phyloP scores from a whole-genome alignment of 1,139 yeast species.

The Pneumocystis wakefieldiae region DNA sequence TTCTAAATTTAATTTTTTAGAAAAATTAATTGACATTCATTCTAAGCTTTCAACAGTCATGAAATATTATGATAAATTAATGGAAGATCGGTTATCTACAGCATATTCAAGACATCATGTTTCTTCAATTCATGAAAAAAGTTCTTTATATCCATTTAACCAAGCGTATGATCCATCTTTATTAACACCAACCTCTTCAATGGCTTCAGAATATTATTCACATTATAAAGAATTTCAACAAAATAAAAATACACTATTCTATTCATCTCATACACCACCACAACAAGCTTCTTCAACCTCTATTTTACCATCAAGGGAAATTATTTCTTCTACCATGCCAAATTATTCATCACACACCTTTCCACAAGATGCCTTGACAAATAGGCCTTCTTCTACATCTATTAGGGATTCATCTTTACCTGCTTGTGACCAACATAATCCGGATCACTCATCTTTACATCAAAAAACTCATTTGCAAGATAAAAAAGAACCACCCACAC shows the following conservation, averaged over 20 bases:
- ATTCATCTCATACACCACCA: neutral
- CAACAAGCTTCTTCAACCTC: neutral
- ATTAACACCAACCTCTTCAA: neutral
- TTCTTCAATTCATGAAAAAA: neutral
- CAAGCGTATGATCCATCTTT: neutral
- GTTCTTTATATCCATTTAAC: neutral
- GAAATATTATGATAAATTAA: conserved; percentile 59
- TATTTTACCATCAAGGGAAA: neutral
- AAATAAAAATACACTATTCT: neutral
- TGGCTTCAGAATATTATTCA: neutral
- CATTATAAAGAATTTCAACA: neutral
- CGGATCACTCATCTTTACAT: neutral
- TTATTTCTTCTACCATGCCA: neutral
- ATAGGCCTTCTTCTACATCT: neutral
- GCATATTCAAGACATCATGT: conserved; percentile 27
- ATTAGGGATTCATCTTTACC: neutral
- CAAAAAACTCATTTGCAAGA: neutral
- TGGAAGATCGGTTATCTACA: conserved; percentile 49
- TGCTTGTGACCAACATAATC: neutral
- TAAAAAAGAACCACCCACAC: neutral
- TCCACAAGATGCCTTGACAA: neutral
- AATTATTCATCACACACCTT: neutral
- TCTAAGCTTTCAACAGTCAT: conserved; percentile 68
- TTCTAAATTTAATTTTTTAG: neutral
- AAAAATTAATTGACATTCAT: conserved; percentile 52